Percentiles rank a stretch among this genome's conserved stretches.
Conservation (phyloP, 192 early-diverging fungal genomes). For the Phlyctochytrium arcticum region DNA sequence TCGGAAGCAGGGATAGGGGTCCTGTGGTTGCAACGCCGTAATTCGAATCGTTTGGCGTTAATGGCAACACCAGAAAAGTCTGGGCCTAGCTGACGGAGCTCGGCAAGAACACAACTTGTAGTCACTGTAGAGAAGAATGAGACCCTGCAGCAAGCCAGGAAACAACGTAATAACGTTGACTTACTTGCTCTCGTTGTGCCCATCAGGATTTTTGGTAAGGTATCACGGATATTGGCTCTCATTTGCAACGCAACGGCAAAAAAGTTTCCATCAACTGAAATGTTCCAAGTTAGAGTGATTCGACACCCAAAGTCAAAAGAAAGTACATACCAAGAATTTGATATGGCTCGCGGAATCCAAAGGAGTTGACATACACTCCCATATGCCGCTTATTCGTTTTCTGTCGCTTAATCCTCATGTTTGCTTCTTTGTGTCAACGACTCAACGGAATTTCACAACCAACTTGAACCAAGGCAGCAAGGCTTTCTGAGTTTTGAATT, state of each 20-base stretch:
- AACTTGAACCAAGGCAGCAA: too few species aligned
- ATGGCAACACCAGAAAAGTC: constrained; percentile 56
- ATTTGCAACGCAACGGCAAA: constrained; percentile 60
- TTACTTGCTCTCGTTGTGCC: constrained; percentile 67
- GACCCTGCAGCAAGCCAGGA: too few species aligned
- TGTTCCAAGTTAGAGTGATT: not conserved
- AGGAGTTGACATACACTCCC: constrained; percentile 72
- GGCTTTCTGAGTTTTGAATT: too few species aligned
- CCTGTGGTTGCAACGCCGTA: constrained; percentile 73
- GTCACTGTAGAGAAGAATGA: constrained; percentile 50
- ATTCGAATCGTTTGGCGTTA: constrained; percentile 67
- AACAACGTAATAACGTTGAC: too few species aligned
- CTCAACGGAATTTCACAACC: too few species aligned
- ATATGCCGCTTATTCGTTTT: constrained; percentile 80
- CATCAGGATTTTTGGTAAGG: constrained; percentile 61
- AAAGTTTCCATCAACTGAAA: constrained; percentile 79
- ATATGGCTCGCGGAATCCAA: constrained; percentile 90
- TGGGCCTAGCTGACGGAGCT: constrained; percentile 63
- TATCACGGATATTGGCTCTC: constrained; percentile 58
- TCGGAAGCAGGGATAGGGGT: constrained; percentile 53
- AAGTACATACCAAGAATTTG: constrained; percentile 68
- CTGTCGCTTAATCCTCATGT: constrained; percentile 79
- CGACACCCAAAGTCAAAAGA: not conserved
- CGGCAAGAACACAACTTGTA: constrained; percentile 72
- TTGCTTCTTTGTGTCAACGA: too few species aligned